phyloP scores from a whole-genome alignment of 1,284 basidiomycete genomes.

The Ustilago vetiveriae region DNA sequence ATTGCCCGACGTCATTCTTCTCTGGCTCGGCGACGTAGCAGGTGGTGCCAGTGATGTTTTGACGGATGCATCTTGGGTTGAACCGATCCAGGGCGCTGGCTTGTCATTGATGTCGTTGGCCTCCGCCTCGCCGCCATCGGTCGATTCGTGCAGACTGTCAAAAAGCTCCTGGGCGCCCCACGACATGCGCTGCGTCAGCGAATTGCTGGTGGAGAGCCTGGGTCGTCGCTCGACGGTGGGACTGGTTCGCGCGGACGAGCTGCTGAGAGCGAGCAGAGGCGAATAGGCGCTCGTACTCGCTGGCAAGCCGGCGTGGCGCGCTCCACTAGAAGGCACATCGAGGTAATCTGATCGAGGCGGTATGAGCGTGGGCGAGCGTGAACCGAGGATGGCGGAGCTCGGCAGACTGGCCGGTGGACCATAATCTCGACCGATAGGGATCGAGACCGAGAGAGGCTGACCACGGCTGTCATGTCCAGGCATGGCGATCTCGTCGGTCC shows the following conservation, averaged over 20 bases:
- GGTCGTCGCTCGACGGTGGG: slow-evolving; percentile 34
- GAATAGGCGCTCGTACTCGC: slow-evolving; percentile 48
- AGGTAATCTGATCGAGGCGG: slow-evolving; percentile 14
- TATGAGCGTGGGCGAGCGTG: slow-evolving; percentile 31
- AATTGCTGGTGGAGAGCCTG: slow-evolving; percentile 23
- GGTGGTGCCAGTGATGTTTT: slow-evolving; percentile 14
- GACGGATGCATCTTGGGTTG: slow-evolving; percentile 44
- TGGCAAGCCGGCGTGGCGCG: slow-evolving; percentile 30
- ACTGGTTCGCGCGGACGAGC: slow-evolving; percentile 29
- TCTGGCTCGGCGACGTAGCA: slow-evolving; percentile 14
- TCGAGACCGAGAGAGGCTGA: slow-evolving; percentile 41
- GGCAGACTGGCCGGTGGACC: slow-evolving; percentile 38
- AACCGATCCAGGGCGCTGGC: slow-evolving; percentile 60
- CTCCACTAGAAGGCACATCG: slow-evolving; percentile 18
- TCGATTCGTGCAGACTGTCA: slow-evolving; percentile 37
- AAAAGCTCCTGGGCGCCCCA: slow-evolving; percentile 51
- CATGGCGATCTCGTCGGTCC: slow-evolving; percentile 15
- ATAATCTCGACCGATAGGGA: slow-evolving; percentile 28
- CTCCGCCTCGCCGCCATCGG: not conserved
- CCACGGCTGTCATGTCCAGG: slow-evolving; percentile 35
- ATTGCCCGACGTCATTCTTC: slow-evolving; percentile 28
- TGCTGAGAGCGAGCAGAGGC: slow-evolving; percentile 33
- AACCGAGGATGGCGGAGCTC: slow-evolving; percentile 40
- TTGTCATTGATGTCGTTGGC: slow-evolving; percentile 8
- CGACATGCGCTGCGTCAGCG: slow-evolving; percentile 28